Evolutionary conservation across 2,329 filamentous ascomycete species (phyloP).

Genomic region (Colletotrichum godetiae): DNA sequence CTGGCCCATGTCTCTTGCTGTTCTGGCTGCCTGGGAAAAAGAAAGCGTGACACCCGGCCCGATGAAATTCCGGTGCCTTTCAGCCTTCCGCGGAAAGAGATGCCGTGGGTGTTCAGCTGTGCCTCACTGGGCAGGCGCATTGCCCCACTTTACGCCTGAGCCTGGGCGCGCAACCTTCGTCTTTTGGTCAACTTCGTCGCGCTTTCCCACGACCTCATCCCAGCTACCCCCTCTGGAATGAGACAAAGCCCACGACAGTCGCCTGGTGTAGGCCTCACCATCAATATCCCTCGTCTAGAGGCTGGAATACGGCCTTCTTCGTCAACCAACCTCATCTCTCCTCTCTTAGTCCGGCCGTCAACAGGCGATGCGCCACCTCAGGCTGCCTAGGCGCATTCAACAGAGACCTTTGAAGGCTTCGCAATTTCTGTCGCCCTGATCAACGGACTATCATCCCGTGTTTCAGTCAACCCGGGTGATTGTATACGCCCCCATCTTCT

Average conservation of each 20-base stretch:
- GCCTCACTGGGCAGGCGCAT: constrained; percentile 23
- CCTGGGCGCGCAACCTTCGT: constrained; percentile 21
- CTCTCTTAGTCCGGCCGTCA: not conserved
- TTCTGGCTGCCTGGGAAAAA: not conserved
- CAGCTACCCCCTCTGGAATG: not conserved
- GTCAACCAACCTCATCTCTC: not conserved
- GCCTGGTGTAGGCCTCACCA: not conserved
- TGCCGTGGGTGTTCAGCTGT: constrained; percentile 14
- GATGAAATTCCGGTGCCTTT: constrained; percentile 22
- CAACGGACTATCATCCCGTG: not conserved
- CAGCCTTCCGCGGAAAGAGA: constrained; percentile 19
- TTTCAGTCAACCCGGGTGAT: not conserved
- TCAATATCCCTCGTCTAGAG: not conserved
- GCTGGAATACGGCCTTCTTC: not conserved
- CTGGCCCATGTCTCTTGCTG: not conserved
- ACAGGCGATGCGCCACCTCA: constrained; percentile 8
- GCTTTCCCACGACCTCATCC: constrained; percentile 32
- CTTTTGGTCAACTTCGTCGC: constrained; percentile 32
- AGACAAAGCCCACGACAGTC: not conserved
- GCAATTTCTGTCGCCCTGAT: not conserved
- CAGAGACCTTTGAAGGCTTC: constrained; percentile 13
- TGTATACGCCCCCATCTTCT: not conserved
- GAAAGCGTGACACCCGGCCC: constrained; percentile 13
- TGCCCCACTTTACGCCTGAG: constrained; percentile 33
- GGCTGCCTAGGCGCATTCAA: not conserved